These are phyloP conservation scores for Pythium dissotocum DNA, from an alignment of 352 stramenopile species.

Conservation along the genomic window DNA sequence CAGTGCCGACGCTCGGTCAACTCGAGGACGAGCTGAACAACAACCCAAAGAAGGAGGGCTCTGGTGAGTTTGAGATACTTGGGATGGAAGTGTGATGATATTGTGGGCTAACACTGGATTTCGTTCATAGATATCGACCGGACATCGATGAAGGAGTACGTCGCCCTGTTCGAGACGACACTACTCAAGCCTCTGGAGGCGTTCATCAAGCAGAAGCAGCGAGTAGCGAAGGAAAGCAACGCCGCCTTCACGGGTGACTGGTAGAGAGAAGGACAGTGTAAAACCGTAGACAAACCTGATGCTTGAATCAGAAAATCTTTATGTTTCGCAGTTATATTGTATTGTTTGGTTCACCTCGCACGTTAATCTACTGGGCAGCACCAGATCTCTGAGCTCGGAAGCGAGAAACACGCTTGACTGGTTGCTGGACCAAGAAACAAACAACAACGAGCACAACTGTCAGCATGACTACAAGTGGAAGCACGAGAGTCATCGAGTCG, in stretches of 20 bases:
- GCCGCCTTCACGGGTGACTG: constrained; percentile 82
- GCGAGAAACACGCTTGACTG: constrained; percentile 81
- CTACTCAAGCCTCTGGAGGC: constrained; percentile 72
- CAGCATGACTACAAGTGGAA: neutral
- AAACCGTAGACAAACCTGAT: neutral
- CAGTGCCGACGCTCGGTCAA: constrained; percentile 82
- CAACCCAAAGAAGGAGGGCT: constrained; percentile 30
- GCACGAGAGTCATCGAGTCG: constrained; percentile 1
- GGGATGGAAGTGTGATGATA: neutral
- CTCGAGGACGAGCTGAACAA: constrained; percentile 85
- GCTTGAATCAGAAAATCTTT: neutral
- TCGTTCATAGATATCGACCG: constrained; percentile 32
- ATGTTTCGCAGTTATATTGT: neutral
- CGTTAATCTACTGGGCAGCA: neutral
- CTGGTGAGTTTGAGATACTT: constrained; percentile 19
- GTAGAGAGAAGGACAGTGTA: constrained; percentile 31
- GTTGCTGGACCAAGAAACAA: constrained; percentile 45
- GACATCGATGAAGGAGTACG: constrained; percentile 75
- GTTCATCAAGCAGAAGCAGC: constrained; percentile 71
- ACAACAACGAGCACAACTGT: neutral
- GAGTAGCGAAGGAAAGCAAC: constrained; percentile 59
- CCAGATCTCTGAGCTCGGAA: constrained; percentile 68
- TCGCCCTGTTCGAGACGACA: constrained; percentile 68
- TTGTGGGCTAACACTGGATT: neutral
- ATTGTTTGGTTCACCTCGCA: neutral